Conservation (phyloP, 768 basidiomycete genomes). For the Grammothele lineata region DNA sequence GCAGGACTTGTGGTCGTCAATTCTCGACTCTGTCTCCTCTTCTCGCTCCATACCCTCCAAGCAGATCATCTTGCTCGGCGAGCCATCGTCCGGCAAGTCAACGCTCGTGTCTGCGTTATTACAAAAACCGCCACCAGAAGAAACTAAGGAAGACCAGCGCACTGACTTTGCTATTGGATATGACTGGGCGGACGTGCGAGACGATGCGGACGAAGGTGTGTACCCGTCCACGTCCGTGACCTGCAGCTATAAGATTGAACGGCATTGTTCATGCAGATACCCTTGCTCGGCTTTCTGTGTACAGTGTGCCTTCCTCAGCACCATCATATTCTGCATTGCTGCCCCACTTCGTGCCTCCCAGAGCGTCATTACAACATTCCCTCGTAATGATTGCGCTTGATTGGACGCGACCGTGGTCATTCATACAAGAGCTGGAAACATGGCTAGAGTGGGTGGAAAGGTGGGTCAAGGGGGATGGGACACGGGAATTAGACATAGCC, state of each 20-base stretch:
- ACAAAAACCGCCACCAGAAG: constrained; percentile 57
- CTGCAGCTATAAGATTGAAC: no score
- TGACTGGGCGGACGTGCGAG: constrained; percentile 85
- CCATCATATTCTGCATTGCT: constrained; percentile 65
- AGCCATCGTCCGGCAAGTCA: constrained; percentile 76
- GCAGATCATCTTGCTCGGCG: constrained; percentile 81
- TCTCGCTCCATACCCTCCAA: constrained; percentile 81
- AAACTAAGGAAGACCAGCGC: constrained; percentile 52
- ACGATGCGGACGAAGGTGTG: constrained; percentile 93
- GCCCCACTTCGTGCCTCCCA: constrained; percentile 76
- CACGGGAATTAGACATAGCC: constrained; percentile 68
- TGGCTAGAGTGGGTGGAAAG: constrained; percentile 87
- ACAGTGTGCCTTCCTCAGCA: constrained; percentile 83
- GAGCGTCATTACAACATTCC: constrained; percentile 61
- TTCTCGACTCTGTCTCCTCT: constrained; percentile 82
- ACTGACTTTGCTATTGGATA: constrained; percentile 87
- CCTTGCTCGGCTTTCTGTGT: constrained; percentile 84
- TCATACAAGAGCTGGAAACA: constrained; percentile 75
- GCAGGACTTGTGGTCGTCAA: constrained; percentile 88
- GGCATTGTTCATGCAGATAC: constrained; percentile 53
- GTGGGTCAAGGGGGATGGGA: constrained; percentile 69
- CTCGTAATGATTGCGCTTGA: constrained; percentile 84
- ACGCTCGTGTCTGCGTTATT: constrained; percentile 67
- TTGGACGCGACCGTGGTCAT: constrained; percentile 94
- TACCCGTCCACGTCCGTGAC: constrained; percentile 2